Conservation (phyloP, 2,329 filamentous ascomycete species). For the Hymenoscyphus infarciens region DNA sequence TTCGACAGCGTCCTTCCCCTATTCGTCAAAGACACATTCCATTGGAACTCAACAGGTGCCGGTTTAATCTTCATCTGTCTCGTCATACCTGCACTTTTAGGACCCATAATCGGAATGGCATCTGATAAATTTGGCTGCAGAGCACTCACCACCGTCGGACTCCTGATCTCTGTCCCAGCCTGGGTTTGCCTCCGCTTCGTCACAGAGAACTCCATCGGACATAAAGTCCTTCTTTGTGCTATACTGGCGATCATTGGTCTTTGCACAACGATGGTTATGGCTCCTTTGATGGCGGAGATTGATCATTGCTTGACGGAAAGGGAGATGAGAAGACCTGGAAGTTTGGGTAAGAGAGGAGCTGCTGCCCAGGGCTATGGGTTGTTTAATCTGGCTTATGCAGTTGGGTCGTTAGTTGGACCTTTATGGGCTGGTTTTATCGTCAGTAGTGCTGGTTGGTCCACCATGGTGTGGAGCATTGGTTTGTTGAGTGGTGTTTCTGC, state of each 20-base stretch:
- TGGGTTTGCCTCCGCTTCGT: constrained; percentile 64
- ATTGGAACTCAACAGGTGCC: constrained; percentile 52
- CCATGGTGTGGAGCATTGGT: constrained; percentile 50
- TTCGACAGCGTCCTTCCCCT: constrained; percentile 55
- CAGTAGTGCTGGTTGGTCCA: constrained; percentile 46
- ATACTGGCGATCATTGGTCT: constrained; percentile 58
- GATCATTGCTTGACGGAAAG: constrained; percentile 46
- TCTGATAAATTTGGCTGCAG: constrained; percentile 54
- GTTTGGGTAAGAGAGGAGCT: constrained; percentile 37
- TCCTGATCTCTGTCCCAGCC: constrained; percentile 53
- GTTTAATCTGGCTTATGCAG: constrained; percentile 52
- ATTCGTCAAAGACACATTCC: constrained; percentile 50
- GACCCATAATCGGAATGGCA: constrained; percentile 52
- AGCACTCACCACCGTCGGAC: constrained; percentile 56
- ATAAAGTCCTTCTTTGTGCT: constrained; percentile 64
- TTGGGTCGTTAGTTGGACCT: constrained; percentile 49
- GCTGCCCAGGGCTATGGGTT: constrained; percentile 57
- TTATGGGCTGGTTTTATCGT: constrained; percentile 51
- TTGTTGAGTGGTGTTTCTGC: constrained; percentile 48
- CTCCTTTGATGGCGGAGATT: constrained; percentile 69
- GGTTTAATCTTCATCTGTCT: constrained; percentile 57
- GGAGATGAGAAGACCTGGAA: constrained; percentile 43
- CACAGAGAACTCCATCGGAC: constrained; percentile 49
- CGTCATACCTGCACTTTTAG: constrained; percentile 56
- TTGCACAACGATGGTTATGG: constrained; percentile 55